Evolutionary conservation across 495 filamentous ascomycete genomes (phyloP), one percentile per base, ranked within the genome.

Genomic region (Aspergillus leporis): DNA sequence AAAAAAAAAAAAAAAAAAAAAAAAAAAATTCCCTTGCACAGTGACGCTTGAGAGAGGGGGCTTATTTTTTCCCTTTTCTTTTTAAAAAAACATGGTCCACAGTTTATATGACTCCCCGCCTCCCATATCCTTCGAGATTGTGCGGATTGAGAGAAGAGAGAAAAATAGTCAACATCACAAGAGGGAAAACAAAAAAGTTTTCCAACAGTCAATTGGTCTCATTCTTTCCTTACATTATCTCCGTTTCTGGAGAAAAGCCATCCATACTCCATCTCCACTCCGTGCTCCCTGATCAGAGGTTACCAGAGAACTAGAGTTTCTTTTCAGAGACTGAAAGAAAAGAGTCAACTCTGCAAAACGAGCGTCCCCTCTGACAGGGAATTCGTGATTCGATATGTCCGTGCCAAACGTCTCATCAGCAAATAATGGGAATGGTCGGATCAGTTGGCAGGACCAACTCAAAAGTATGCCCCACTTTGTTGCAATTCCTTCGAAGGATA

Each of bases 401-500:
- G 56, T 66, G 28, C 64, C 65, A 40, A 68, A 45, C 31, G 70
- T 63, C 32, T 51, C 63, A 12, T 9, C 69, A 66, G 61, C 66
- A 59, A 47, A 36, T 36, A 41, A n/a, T 41, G 64, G 36, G 53
- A 49, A 51, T 48, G 47, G 28, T 59, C 53, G 66, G 36, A 55
- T 60, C 16, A 74, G 61, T 51, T 85, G 83, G 82, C 80, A 84
- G 63, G 74, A 80, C 31, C 78, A 75, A 65, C 78, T 86, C 40
- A 61, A 77, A 61, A 75, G 83, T 84, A 73, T 64, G 77, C 67
- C 66, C 61, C 67, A 65, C 62, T 59, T 62, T 45, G n/a, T 59
- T 61, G 48, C 56, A 51, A 63, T 59, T 57, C 50, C 51, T 61
- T 55, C 19, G 13, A 43, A 46, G 48, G 34, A 55, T 56, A 56